Conservation (phyloP, 257 asterid genomes). For the Solanum chaucha region DNA sequence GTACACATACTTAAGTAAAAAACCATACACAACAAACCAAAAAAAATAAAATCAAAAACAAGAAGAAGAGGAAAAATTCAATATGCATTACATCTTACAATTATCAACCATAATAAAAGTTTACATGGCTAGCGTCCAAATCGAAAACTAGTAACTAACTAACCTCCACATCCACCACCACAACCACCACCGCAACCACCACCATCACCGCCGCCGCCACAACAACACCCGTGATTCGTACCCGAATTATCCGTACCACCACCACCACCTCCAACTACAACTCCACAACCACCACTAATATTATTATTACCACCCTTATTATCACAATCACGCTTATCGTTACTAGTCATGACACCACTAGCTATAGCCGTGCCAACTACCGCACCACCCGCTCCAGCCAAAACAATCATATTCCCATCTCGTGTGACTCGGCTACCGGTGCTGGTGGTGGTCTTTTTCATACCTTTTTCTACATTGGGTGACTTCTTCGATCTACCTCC, state of each 20-base stretch:
- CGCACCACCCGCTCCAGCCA: constrained; percentile 20
- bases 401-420: background rate
- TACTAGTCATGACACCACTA: background rate
- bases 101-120: background rate
- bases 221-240: background rate
- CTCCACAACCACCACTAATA: background rate
- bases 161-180: background rate
- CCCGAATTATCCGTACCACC: background rate
- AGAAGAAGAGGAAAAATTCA: background rate
- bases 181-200: background rate
- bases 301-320: background rate
- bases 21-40: background rate
- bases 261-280: background rate
- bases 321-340: background rate
- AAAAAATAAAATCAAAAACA: background rate
- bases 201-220: background rate
- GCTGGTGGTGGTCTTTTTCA: background rate
- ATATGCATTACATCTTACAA: background rate
- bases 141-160: too few species aligned
- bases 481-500: background rate
- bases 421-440: background rate
- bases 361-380: constrained; percentile 17
- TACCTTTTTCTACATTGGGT: background rate
- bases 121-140: too few species aligned
- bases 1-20: background rate